These are phyloP conservation scores for Tylopilus orsonianus DNA, from an alignment of 1,284 basidiomycete species.

Conservation along the genomic window DNA sequence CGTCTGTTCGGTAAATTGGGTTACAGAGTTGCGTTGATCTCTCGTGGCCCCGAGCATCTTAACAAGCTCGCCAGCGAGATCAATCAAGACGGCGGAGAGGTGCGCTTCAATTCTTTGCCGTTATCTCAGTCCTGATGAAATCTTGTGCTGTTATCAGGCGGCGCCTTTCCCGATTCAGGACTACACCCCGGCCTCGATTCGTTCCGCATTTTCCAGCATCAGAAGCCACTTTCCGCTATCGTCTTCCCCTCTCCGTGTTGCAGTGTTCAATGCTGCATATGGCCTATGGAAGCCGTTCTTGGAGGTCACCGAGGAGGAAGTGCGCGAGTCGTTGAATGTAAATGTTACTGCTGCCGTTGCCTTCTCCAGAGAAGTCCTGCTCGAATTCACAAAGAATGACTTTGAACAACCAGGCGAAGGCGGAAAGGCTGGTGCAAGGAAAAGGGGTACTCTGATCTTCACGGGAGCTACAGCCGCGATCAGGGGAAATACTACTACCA, in stretches of 20 bases:
- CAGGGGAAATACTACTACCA: slow-evolving; percentile 65
- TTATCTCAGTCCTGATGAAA: neutral
- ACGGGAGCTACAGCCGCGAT: slow-evolving; percentile 74
- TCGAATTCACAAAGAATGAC: slow-evolving; percentile 61
- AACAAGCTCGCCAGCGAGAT: slow-evolving; percentile 56
- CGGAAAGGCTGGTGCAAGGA: slow-evolving; percentile 41
- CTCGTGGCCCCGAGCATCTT: slow-evolving; percentile 55
- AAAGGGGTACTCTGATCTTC: slow-evolving; percentile 69
- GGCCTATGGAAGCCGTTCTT: slow-evolving; percentile 69
- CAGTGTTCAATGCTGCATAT: slow-evolving; percentile 63
- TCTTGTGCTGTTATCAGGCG: slow-evolving; percentile 42
- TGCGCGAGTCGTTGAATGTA: slow-evolving; percentile 47
- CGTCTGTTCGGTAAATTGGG: slow-evolving; percentile 64
- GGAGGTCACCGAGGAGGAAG: slow-evolving; percentile 59
- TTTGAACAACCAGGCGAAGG: slow-evolving; percentile 37
- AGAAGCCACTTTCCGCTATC: slow-evolving; percentile 46
- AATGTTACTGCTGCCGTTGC: slow-evolving; percentile 66
- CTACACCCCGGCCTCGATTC: slow-evolving; percentile 56
- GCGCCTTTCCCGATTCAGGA: slow-evolving; percentile 56
- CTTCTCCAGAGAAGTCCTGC: slow-evolving; percentile 64
- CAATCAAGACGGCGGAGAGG: slow-evolving; percentile 58
- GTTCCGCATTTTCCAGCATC: slow-evolving; percentile 54
- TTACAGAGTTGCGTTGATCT: slow-evolving; percentile 68
- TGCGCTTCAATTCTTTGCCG: slow-evolving; percentile 25
- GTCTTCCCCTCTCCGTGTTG: slow-evolving; percentile 56